A percentile compares a stretch with the other conserved stretches of the same genome.
Evolutionary conservation across 2,329 filamentous ascomycete species (phyloP).

Genomic region (Lojkania enalia): DNA sequence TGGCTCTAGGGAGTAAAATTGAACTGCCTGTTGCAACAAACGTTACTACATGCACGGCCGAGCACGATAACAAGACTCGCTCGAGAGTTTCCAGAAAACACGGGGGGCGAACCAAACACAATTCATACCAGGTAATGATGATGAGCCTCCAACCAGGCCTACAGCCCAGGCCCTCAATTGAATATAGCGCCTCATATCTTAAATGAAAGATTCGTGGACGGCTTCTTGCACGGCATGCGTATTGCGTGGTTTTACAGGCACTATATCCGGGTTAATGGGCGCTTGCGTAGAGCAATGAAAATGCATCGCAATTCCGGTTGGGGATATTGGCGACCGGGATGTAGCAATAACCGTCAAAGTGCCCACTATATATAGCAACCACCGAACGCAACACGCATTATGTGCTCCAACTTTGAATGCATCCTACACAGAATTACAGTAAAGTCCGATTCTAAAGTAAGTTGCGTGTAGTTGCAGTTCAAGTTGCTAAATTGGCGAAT

Average conservation of each 20-base stretch:
- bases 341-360: neutral
- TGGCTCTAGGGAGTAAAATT: too few relatives aligned
- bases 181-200: slow-evolving; percentile 7
- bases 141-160: neutral
- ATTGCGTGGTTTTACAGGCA: neutral
- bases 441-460: neutral
- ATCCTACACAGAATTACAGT: neutral
- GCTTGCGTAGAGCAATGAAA: slow-evolving; percentile 7
- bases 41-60: too few relatives aligned
- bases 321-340: slow-evolving; percentile 12
- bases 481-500: too few relatives aligned
- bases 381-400: neutral
- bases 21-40: too few relatives aligned
- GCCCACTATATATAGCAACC: neutral
- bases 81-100: neutral
- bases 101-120: neutral
- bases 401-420: too few relatives aligned
- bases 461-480: neutral
- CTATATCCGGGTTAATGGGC: slow-evolving; percentile 15
- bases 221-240: neutral
- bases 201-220: slow-evolving; percentile 13
- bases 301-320: slow-evolving; percentile 3
- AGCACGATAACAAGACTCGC: neutral
- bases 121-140: slow-evolving; percentile 6
- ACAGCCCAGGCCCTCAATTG: neutral